These are phyloP conservation scores for Solidago caesia DNA, from an alignment of 129 eudicot genomes.

Conservation along the genomic window DNA sequence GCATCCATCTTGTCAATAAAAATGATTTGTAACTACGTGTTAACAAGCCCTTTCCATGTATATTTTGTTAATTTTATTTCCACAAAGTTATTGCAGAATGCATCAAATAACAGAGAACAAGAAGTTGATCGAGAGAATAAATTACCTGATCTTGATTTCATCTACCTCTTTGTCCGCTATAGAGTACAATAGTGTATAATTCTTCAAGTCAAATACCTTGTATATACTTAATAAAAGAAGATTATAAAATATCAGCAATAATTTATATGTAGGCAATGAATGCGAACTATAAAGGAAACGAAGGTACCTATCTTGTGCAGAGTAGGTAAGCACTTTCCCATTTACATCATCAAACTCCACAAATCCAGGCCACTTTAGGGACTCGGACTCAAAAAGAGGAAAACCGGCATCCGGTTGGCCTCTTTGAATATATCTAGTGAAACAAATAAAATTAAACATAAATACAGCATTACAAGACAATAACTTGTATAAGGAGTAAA, in stretches of 20 bases:
- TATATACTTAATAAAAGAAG: conserved; percentile 48
- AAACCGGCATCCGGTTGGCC: conserved; percentile 83
- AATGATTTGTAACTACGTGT: background rate
- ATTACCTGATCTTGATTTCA: conserved; percentile 58
- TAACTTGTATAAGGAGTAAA: background rate
- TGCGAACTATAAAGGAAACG: background rate
- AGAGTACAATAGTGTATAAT: conserved; percentile 71
- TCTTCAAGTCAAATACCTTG: conserved; percentile 85
- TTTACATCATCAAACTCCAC: conserved; percentile 91
- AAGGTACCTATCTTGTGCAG: conserved; percentile 72
- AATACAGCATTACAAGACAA: conserved; percentile 1
- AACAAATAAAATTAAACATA: background rate
- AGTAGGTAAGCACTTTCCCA: conserved; percentile 81
- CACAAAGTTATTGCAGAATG: background rate
- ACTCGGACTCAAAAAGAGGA: conserved; percentile 76
- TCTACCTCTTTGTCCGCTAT: conserved; percentile 59
- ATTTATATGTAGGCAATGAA: background rate
- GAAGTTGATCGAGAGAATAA: background rate
- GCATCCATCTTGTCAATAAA: conserved; percentile 3
- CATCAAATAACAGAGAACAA: background rate
- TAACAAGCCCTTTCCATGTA: background rate
- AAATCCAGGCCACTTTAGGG: conserved; percentile 90
- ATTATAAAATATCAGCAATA: conserved; percentile 10
- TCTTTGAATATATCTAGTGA: conserved; percentile 49
- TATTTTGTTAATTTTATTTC: background rate